Evolutionary conservation across 345 rosid genomes (phyloP).

Genomic region (Hibiscus tridactylites): DNA sequence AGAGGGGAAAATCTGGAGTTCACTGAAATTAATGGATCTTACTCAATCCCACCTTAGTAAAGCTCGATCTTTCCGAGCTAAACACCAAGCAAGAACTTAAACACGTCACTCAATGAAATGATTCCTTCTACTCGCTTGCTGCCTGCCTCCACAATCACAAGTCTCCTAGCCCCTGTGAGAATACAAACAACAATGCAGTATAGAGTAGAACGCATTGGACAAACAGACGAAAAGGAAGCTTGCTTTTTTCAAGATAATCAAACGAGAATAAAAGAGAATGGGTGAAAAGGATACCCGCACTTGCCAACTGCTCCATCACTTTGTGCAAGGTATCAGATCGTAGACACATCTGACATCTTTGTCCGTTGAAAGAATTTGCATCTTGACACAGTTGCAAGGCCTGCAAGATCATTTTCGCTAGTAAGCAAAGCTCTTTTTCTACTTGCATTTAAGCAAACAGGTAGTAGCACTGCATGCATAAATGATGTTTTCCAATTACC

Average conservation of each 20-base stretch:
- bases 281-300: conserved; percentile 38
- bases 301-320: conserved; percentile 81
- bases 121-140: conserved; percentile 89
- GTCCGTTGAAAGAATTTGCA: conserved; percentile 47
- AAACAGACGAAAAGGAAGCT: not conserved
- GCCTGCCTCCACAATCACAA: conserved; percentile 74
- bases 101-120: conserved; percentile 63
- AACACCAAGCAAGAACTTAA: conserved; percentile 57
- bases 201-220: not conserved
- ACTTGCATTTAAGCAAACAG: not conserved
- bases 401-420: conserved; percentile 17
- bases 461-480: not conserved
- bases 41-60: conserved; percentile 9
- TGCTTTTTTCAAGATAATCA: not conserved
- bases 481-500: conserved; percentile 33
- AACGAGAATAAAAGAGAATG: not conserved
- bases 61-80: conserved; percentile 13
- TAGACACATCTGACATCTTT: conserved; percentile 86
- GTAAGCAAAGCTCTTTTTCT: not conserved
- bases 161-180: conserved; percentile 54
- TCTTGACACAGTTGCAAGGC: conserved; percentile 81
- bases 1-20: not conserved
- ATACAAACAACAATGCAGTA: conserved; percentile 3
- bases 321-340: conserved; percentile 62
- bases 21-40: conserved; percentile 11